Evolutionary conservation across 257 asterid genomes (phyloP), one percentile per base, ranked within the genome.

Genomic region (Nemophila menziesii): DNA sequence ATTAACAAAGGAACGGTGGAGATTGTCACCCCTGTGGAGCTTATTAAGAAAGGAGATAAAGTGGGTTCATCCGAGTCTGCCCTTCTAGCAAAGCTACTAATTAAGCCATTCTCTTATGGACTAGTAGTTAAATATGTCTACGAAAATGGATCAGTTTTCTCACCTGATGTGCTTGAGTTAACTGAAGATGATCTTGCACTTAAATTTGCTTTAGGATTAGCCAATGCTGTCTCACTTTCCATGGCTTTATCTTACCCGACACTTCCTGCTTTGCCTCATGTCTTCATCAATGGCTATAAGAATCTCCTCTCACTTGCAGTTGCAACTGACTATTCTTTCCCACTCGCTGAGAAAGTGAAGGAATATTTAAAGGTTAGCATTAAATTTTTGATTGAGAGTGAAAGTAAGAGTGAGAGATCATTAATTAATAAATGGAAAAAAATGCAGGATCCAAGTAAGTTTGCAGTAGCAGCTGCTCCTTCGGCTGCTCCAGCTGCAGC

Each of bases 71-170:
- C 72, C 18, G 68, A 66, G 34, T 43, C 72, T 40, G 68, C 67
- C 10, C 68, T 66, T 50, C 64, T 66, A 24, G 8, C 72, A 7
- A 66, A 61, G 68, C 61, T 60, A 17, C 53, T 42, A 19, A 60
- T 60, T 12, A 66, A 66, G 50, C 72, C 72, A 40, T 66, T 66
- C 68, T 66, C 72, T 8, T 66, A 60, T 29, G 72, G 72, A 18
- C 53, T 66, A 15, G n/a, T 66, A 5, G 72, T 66, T 24, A 52
- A 56, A 41, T 22, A 47, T 42, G 64, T 66, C 17, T 66, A 60
- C 13, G 72, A 66, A 16, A 55, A 56, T 60, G 68, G 72, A 20
- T 60, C 68, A 8, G 64, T 60, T 8, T 66, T 66, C 42, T 45
- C 39, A 13, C 64, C 72, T 13, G 57, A 51, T 57, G 45, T 66